Base-by-base conservation (phyloP, 495 filamentous ascomycete species). In the Trichocladium antarcticum region DNA sequence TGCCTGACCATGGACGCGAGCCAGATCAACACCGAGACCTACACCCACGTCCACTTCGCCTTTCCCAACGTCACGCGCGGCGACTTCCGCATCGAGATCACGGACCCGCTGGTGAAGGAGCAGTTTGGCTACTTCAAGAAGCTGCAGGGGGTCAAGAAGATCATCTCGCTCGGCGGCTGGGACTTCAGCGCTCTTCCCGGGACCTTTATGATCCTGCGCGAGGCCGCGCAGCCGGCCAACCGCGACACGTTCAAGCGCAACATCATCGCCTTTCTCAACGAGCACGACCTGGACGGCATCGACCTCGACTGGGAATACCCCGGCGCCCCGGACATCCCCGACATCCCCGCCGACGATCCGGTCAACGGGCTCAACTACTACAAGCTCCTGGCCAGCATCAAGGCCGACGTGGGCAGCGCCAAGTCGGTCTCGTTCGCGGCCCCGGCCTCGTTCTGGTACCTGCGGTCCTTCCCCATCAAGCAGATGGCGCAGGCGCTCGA, bases 241-340 rank as follows among this genome's bases (percentile, higher is more conserved):
- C 48, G 57, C 0, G 47, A 56, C 0, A 54, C 37, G 0, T 57
- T 66, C 28, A 37, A 17, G 12, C 53, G 20, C 17, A 64, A 59
- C 45, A 16, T 67, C 7, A 39, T 44, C 24, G 6, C 32, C 9
- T 64, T 68, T 39, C 2, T 64, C 8, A 56, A 53, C 12, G 42
- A 59, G 20, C 15, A 68, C 9, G 37, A 46, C 19, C 37, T 69
- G 1, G 66, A 68, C 20, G 56, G 57, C 1, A 40, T 59, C 15
- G 58, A 67, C 35, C 14, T 65, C 17, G 64, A 67, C 46, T 67
- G 61, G 64, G 64, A 67, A 29, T 67, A 71, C 31, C 68, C 68
- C 1, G 60, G 61, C 8, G 46, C 5, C 27, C 5, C 5, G 5
- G 27, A 29, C 27, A 29, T 29, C 27, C 27, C 27, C 27, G 27